Conservation (phyloP, 1,284 basidiomycete genomes). For the Apiotrichum domesticum region DNA sequence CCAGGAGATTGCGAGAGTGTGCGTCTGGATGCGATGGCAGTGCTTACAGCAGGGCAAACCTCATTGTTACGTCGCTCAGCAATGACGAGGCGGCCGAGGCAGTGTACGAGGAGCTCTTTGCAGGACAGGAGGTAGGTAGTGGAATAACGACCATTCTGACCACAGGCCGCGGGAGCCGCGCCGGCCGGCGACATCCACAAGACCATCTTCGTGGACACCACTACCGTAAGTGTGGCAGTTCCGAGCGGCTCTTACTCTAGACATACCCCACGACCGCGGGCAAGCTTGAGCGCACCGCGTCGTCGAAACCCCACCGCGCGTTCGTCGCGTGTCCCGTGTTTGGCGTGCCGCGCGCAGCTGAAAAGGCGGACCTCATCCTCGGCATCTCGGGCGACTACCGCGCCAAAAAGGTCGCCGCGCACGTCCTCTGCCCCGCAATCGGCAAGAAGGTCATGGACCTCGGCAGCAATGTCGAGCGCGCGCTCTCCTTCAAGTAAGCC, state of each 20-base stretch:
- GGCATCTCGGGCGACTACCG: conserved; percentile 77
- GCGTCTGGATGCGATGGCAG: conserved; percentile 5
- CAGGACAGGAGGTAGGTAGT: conserved; percentile 52
- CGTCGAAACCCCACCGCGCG: conserved; percentile 57
- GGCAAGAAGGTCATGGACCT: conserved; percentile 61
- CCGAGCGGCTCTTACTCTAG: conserved; percentile 35
- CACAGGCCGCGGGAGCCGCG: too few relatives aligned
- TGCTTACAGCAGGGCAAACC: conserved; percentile 56
- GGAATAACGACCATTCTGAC: too few relatives aligned
- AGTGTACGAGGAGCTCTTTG: conserved; percentile 61
- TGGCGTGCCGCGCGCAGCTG: conserved; percentile 61
- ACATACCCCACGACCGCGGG: conserved; percentile 68
- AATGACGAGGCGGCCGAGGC: conserved; percentile 66
- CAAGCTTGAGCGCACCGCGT: conserved; percentile 65
- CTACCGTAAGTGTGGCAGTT: conserved; percentile 55
- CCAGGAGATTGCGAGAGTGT: conserved; percentile 40
- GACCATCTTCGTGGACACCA: conserved; percentile 75
- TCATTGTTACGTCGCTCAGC: conserved; percentile 71
- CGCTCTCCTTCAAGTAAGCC: conserved; percentile 71
- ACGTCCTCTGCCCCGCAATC: conserved; percentile 65
- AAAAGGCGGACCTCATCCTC: conserved; percentile 63
- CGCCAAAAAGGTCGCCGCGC: conserved; percentile 71
- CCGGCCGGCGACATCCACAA: not conserved
- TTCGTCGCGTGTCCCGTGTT: conserved; percentile 77
- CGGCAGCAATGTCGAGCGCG: conserved; percentile 51